These are phyloP conservation scores for Cladosporium colombiae DNA, from an alignment of 2,329 filamentous ascomycete genomes.

Conservation along the genomic window DNA sequence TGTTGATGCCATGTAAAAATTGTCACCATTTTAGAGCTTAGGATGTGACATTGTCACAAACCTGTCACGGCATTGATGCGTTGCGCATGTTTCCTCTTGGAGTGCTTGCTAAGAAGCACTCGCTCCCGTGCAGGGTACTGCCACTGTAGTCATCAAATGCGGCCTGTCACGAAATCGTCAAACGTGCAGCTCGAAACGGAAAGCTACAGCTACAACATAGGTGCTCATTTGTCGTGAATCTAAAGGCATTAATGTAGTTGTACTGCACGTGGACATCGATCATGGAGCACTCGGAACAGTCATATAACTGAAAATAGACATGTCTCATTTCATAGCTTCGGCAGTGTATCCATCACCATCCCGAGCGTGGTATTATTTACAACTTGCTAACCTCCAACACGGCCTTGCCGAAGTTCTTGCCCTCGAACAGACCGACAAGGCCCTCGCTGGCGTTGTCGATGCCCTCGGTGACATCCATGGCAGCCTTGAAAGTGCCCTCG, in stretches of 20 bases:
- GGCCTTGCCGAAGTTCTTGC: conserved; percentile 85
- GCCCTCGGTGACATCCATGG: conserved; percentile 68
- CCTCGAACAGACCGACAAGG: conserved; percentile 71
- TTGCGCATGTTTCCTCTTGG: background rate
- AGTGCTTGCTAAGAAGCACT: background rate
- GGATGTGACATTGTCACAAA: background rate
- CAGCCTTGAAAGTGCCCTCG: conserved; percentile 73
- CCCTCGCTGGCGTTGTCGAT: conserved; percentile 77
- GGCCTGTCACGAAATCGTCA: background rate
- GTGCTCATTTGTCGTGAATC: background rate
- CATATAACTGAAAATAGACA: background rate
- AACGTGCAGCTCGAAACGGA: too few species aligned
- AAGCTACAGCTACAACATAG: background rate
- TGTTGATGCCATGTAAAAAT: background rate
- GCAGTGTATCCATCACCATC: background rate
- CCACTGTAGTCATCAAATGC: background rate
- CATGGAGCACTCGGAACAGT: background rate
- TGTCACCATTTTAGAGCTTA: background rate
- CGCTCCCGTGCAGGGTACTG: background rate
- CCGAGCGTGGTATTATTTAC: conserved; percentile 10
- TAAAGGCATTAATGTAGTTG: background rate
- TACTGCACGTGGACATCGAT: background rate
- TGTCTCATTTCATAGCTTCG: conserved; percentile 5
- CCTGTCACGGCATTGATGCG: background rate
- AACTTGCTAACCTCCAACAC: conserved; percentile 63